Evolutionary conservation across 2,329 filamentous ascomycete genomes (phyloP).

Genomic region (Sporothrix protearum): DNA sequence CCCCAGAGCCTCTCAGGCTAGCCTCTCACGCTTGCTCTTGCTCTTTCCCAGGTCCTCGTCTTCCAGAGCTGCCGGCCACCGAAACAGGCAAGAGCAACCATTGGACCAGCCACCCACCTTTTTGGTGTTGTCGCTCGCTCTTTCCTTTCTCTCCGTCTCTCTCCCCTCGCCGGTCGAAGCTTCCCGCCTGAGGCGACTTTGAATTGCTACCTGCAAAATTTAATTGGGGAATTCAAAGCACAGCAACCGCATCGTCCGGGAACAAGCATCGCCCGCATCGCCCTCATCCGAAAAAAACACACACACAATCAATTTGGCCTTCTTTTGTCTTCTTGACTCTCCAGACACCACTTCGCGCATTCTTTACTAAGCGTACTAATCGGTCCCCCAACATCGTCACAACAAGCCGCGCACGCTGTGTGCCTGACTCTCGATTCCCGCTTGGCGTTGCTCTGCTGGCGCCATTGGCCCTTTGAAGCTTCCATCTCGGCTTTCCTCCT

Average conservation of each 20-base stretch:
- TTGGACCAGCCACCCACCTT: conserved; percentile 22
- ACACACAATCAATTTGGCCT: neutral
- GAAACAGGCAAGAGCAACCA: neutral
- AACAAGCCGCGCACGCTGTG: neutral
- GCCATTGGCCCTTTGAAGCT: neutral
- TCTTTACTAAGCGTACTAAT: too few relatives aligned
- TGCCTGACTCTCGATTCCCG: neutral
- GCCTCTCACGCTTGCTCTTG: too few relatives aligned
- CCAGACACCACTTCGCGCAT: neutral
- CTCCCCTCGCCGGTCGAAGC: neutral
- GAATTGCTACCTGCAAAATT: neutral
- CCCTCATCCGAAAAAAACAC: neutral
- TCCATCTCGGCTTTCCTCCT: neutral
- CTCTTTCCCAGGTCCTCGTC: neutral
- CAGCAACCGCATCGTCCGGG: conserved; percentile 13
- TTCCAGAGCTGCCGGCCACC: neutral
- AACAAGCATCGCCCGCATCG: neutral
- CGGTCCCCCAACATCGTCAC: neutral
- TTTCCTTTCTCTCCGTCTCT: neutral
- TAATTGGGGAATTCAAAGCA: neutral
- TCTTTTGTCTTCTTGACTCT: neutral
- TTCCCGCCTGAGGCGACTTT: conserved; percentile 1
- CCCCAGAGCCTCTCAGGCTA: neutral
- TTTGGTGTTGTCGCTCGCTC: neutral
- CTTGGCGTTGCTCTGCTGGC: neutral